Conservation (phyloP, 768 basidiomycete genomes). For the Psilocybe sp. region DNA sequence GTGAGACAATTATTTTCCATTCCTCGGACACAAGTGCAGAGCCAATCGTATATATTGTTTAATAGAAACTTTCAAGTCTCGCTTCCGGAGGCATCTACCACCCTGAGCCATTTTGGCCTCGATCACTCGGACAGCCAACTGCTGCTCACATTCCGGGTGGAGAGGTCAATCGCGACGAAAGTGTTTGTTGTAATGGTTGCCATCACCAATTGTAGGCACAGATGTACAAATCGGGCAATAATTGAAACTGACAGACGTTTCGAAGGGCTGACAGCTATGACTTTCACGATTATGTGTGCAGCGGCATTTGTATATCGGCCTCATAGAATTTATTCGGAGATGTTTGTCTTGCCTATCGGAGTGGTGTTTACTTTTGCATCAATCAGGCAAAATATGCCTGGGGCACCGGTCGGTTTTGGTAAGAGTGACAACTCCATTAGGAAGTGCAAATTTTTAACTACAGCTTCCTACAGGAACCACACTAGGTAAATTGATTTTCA, state of each 20-base stretch:
- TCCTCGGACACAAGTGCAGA: too few relatives aligned
- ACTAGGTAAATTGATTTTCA: too few relatives aligned
- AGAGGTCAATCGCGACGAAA: constrained; percentile 14
- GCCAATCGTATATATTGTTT: not conserved
- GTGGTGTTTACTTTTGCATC: constrained; percentile 17
- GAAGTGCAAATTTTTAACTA: too few relatives aligned
- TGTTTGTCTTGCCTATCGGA: constrained; percentile 21
- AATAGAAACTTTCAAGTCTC: constrained; percentile 5
- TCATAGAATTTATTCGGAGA: constrained; percentile 15
- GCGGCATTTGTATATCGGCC: constrained; percentile 12
- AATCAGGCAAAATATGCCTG: constrained; percentile 19
- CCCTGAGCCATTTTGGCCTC: not conserved
- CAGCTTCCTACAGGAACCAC: too few relatives aligned
- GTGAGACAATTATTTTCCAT: not conserved
- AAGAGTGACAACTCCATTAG: not conserved
- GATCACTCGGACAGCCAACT: not conserved
- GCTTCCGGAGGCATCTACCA: not conserved
- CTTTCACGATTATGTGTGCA: constrained; percentile 14
- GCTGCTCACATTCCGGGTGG: constrained; percentile 7
- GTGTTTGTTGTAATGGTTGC: constrained; percentile 12
- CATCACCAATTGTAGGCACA: constrained; percentile 11
- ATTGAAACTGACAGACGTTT: not conserved
- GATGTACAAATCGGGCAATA: not conserved
- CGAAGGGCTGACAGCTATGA: constrained; percentile 13
- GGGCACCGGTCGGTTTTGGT: constrained; percentile 21